These are phyloP conservation scores for Apiospora phragmitis DNA, from an alignment of 2,329 filamentous ascomycete species.

Conservation along the genomic window DNA sequence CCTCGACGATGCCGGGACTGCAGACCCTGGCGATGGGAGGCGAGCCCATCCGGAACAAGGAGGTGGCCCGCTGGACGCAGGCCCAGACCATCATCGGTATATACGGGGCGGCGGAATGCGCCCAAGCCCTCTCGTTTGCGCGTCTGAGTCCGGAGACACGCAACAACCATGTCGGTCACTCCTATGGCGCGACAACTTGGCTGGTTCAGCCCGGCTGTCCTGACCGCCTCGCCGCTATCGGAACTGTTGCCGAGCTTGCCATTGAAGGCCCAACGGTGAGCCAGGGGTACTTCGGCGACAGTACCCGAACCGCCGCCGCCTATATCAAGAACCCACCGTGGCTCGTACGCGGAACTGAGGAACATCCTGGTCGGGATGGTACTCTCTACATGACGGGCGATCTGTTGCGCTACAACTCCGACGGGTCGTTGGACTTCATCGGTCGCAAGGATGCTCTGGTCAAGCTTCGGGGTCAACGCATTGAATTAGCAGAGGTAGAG, in stretches of 20 bases:
- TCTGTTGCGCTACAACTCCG: neutral
- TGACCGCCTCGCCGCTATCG: slow-evolving; percentile 7
- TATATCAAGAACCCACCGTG: slow-evolving; percentile 14
- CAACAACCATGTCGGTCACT: neutral
- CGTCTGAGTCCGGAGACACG: neutral
- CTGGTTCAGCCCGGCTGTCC: slow-evolving; percentile 1
- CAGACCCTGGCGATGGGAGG: neutral
- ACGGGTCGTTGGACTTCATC: neutral
- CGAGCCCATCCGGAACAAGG: neutral
- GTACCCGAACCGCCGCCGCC: slow-evolving; percentile 11
- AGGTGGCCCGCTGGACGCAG: neutral
- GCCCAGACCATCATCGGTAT: neutral
- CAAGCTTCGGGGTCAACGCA: neutral
- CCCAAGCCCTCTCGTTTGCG: neutral
- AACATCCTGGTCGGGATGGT: neutral
- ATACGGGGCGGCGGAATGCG: neutral
- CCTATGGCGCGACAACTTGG: neutral
- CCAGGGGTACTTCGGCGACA: slow-evolving; percentile 14
- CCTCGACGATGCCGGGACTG: neutral
- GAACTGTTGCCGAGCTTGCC: slow-evolving; percentile 12
- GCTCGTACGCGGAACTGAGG: neutral
- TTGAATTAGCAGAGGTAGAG: neutral
- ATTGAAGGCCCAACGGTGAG: slow-evolving; percentile 14
- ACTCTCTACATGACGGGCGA: neutral
- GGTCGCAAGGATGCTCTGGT: neutral